Base-by-base conservation (phyloP, 192 early-diverging fungal species). In the Spinellus fusiger region DNA sequence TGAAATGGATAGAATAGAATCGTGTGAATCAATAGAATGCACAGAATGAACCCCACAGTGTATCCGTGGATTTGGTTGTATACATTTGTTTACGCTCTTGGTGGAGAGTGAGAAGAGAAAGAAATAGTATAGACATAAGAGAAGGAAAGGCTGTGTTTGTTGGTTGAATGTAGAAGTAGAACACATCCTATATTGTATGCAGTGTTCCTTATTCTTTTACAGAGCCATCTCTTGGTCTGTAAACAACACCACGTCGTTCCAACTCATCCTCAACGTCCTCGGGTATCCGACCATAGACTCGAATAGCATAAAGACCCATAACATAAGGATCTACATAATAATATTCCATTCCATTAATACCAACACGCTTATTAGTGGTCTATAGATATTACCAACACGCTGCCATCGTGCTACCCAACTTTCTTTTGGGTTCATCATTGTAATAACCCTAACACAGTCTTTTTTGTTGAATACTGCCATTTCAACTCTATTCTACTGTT, bases 361-460 rank as follows among this genome's bases (percentile, higher is more conserved):
- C 13, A 10, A 44, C 25, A 27, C 35, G n/a, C 3, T 25, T 23
- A 23, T 54, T 13, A 63, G n/a, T 25, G 2, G 0, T 15, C 31
- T 29, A 15, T 1, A 3, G 28, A 64, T 1, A 40, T 71, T 73
- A 85, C 84, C 77, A 49, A 86, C 75, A 47, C 77, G 81, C 37
- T 88, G 79, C 76, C 82, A 91, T 65, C 83, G 85, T 47, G 82
- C 84, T 12, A 90, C 86, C 90, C 90, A 93, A 55, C 82, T 85
- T 50, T 83, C 75, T 52, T 72, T 80, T 15, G 90, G 90, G 64
- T 85, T 77, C 77, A 90, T 86, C 59, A 86, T 70, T 1, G 89
- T 85, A 60, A 88, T 85, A 9, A 84, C 59, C 13, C 90, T 85
- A 37, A 26, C 5, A 46, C 26, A 49, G 40, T 53, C 13, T 62